A percentile compares a stretch with the other conserved stretches of the same genome.
Evolutionary conservation across 805 yeast genomes (phyloP).

Genomic region (Helenozyma rhizophorensis): DNA sequence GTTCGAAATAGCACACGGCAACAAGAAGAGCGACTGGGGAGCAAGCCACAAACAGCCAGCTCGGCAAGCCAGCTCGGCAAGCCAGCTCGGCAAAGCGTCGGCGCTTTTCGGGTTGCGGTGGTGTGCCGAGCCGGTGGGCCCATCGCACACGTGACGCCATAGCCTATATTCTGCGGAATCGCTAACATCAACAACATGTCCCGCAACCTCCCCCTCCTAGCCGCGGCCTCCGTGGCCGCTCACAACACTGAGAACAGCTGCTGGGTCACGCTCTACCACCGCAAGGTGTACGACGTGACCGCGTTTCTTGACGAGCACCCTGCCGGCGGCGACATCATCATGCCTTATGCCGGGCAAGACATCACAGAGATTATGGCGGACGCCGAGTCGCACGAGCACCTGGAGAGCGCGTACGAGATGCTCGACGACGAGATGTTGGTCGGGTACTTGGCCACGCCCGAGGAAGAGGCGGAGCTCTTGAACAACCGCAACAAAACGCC

Average conservation of each 20-base stretch:
- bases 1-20: no score
- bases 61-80: no score
- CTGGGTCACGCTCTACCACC: conserved; percentile 75
- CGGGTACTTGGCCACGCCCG: conserved; percentile 77
- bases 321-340: conserved; percentile 56
- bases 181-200: conserved; percentile 1
- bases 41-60: no score
- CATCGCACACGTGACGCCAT: no score
- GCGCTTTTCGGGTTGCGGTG: no score
- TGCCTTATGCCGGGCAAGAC: conserved; percentile 57
- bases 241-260: conserved; percentile 57
- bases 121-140: no score
- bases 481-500: conserved; percentile 53
- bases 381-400: conserved; percentile 66
- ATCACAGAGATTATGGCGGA: conserved; percentile 76
- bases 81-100: no score
- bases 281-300: conserved; percentile 84
- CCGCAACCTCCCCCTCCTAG: conserved; percentile 52
- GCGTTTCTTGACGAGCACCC: conserved; percentile 69
- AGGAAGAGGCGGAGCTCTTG: conserved; percentile 70
- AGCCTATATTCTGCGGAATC: no score
- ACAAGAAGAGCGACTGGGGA: no score
- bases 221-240: conserved; percentile 46
- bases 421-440: conserved; percentile 74
- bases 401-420: conserved; percentile 82